A percentile compares a stretch with the other conserved stretches of the same genome.
These are phyloP conservation scores for Zygosaccharomyces pseudobailii DNA, from an alignment of 1,139 yeast species.

Conservation along the genomic window DNA sequence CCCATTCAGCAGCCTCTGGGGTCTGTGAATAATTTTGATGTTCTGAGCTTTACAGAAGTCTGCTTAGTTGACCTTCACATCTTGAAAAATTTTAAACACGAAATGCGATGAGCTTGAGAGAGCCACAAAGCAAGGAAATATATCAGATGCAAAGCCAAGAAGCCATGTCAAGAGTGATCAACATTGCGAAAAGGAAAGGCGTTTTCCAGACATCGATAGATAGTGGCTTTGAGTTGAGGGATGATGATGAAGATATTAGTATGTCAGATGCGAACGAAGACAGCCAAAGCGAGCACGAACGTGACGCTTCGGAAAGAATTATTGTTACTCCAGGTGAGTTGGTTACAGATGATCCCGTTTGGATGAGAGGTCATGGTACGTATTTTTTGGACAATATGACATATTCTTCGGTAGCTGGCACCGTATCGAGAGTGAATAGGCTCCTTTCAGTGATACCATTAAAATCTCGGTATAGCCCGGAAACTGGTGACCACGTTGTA, in stretches of 20 bases:
- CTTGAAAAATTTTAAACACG: slow-evolving; percentile 1
- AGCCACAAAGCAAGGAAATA: background rate
- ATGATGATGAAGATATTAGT: slow-evolving; percentile 20
- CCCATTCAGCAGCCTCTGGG: slow-evolving; percentile 5
- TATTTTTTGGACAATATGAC: slow-evolving; percentile 66
- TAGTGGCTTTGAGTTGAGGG: slow-evolving; percentile 12
- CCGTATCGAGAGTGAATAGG: slow-evolving; percentile 78
- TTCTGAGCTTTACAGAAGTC: background rate
- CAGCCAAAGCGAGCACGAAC: slow-evolving; percentile 14
- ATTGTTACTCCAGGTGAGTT: slow-evolving; percentile 96
- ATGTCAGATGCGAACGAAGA: slow-evolving; percentile 17
- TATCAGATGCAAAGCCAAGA: background rate
- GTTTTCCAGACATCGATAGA: slow-evolving; percentile 23
- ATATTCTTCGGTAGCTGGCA: slow-evolving; percentile 90
- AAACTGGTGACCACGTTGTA: slow-evolving; percentile 92
- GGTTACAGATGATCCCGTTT: slow-evolving; percentile 88
- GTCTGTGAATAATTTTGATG: background rate
- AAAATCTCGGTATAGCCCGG: slow-evolving; percentile 84
- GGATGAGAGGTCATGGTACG: slow-evolving; percentile 99
- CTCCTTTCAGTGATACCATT: slow-evolving; percentile 81
- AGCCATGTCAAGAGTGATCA: slow-evolving; percentile 29
- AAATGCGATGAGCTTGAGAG: slow-evolving; percentile 3
- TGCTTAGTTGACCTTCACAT: background rate
- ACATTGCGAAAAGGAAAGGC: slow-evolving; percentile 26
- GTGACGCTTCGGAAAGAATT: slow-evolving; percentile 27